Evolutionary conservation across 139 green algal species (phyloP).

Genomic region (Tetradesmus lagerheimii): DNA sequence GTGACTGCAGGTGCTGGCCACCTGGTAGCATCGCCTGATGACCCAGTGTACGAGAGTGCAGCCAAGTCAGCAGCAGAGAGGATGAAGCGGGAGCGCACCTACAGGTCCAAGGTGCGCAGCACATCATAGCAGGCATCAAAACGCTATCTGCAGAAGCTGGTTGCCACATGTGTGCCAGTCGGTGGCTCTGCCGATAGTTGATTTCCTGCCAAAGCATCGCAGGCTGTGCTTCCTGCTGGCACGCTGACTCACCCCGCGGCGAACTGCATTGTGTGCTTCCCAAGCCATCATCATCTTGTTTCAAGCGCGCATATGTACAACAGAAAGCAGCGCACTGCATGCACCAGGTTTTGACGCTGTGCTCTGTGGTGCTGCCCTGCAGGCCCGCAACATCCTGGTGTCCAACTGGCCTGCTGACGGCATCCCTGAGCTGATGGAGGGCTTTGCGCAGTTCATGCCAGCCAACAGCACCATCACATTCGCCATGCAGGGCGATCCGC

Average conservation of each 20-base stretch:
- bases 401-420: conserved; percentile 11
- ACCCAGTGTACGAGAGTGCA: neutral
- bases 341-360: too few species aligned
- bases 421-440: conserved; percentile 30
- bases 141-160: too few species aligned
- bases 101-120: conserved; percentile 38
- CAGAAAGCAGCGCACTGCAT: too few species aligned
- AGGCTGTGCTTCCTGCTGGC: too few species aligned
- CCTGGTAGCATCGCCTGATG: neutral
- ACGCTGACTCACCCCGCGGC: too few species aligned
- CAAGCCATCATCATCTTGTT: too few species aligned
- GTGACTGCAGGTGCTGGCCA: conserved; percentile 10
- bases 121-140: too few species aligned
- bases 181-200: too few species aligned
- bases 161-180: too few species aligned
- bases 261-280: too few species aligned
- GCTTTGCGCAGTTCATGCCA: conserved; percentile 22
- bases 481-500: conserved; percentile 5
- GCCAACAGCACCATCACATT: conserved; percentile 31
- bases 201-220: too few species aligned
- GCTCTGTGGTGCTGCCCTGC: neutral
- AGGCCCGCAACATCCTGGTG: conserved; percentile 38
- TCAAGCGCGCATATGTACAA: too few species aligned
- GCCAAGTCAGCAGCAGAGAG: conserved; percentile 30
- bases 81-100: conserved; percentile 32